These are phyloP conservation scores for Medicago lupulina DNA, from an alignment of 306 rosid genomes.

Conservation along the genomic window DNA sequence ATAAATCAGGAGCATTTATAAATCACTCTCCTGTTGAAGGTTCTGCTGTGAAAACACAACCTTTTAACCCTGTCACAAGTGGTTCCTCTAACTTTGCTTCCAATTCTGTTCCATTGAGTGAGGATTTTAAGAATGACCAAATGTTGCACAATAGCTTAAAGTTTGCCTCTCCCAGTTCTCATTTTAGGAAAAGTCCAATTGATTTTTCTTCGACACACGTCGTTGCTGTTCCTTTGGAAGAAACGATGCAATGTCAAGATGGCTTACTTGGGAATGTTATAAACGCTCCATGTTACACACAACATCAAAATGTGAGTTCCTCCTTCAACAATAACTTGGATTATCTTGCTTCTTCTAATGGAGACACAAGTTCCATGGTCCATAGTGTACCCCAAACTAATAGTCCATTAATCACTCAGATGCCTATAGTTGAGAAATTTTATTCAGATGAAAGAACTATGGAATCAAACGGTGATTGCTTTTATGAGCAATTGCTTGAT, in stretches of 20 bases:
- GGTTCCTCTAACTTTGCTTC: conserved; percentile 45
- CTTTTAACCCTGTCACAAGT: conserved; percentile 45
- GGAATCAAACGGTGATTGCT: conserved; percentile 42
- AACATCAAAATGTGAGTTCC: background rate
- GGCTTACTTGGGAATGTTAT: conserved; percentile 63
- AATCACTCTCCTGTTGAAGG: conserved; percentile 51
- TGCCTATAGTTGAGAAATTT: background rate
- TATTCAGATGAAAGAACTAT: background rate
- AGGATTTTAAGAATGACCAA: background rate
- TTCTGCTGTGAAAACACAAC: conserved; percentile 35
- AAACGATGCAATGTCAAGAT: conserved; percentile 33
- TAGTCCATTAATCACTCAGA: background rate
- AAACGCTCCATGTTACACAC: conserved; percentile 36
- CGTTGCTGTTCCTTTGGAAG: background rate
- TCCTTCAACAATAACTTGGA: background rate
- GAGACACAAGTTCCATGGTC: background rate
- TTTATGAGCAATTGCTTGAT: conserved; percentile 44
- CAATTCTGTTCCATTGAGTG: background rate
- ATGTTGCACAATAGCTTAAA: background rate
- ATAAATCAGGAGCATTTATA: conserved; percentile 43
- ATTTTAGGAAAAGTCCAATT: background rate
- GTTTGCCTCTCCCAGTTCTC: background rate
- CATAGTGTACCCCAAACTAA: background rate
- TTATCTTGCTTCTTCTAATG: background rate
- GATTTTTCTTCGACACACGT: background rate